Evolutionary conservation across 768 basidiomycete species (phyloP), one percentile per base, ranked within the genome.

Genomic region (Candolleomyces efflorescens): DNA sequence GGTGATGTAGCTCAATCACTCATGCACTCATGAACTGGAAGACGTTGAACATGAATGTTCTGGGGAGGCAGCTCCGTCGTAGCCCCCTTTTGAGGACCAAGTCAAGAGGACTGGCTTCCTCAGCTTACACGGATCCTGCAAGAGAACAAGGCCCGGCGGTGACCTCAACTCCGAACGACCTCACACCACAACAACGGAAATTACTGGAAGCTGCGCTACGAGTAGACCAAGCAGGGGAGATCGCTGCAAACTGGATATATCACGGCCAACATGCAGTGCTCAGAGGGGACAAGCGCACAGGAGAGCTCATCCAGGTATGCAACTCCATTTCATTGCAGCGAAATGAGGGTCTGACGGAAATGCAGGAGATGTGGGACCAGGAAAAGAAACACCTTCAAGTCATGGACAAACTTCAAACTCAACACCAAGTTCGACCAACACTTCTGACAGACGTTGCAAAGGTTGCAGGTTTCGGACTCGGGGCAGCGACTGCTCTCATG

Each of bases 191-290:
- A 24, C 83, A 90, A 63, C 76, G 80, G 39, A 59, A 73, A 17
- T 68, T 68, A 10, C 71, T 93, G 54, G 84, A 89, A 60, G 77
- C 72, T 55, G 91, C 89, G 2, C 74, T 98, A 49, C 82, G 95
- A 12, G 91, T 98, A 20, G 95, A 98, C 73, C 94, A 97, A 63
- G 95, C 94, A 1, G 95, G 95, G 9, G 95, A 98, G 71, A 78
- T 96, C 41, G 95, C 94, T 0, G 95, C 95, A 18, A 98, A 97
- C 73, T 95, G 87, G 77, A 98, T 98, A 53, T 98, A 98, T 73
- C 77, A 79, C 64, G 95, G 96, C 4, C 96, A 98, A 69, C 75
- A 88, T 65, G 84, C 81, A 54, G 79, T 94, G 27, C 78, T 95
- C 0, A 81, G 87, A 36, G 71, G 75, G 24, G 83, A 93, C 65